A percentile compares a stretch with the other conserved stretches of the same genome.
phyloP scores from a whole-genome alignment of 108 stramenopile genomes.

The Schizochytrium sp. region DNA sequence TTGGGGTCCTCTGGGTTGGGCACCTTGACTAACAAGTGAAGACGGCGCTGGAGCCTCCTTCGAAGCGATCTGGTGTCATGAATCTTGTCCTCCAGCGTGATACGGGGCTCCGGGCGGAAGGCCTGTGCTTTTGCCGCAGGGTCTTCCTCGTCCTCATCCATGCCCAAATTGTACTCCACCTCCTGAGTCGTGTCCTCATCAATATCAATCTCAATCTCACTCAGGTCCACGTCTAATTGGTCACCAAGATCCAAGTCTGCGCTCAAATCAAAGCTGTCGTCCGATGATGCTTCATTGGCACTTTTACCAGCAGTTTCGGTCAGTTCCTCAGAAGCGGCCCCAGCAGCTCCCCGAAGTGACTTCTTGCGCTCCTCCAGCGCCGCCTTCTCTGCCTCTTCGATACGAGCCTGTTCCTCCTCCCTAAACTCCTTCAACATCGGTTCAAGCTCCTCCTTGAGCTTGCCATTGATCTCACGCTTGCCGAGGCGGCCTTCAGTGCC shows the following conservation, averaged over 20 bases:
- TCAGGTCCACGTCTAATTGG: not conserved
- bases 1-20: not conserved
- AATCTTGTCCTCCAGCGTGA: constrained; percentile 26
- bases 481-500: constrained; percentile 58
- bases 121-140: not conserved
- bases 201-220: not conserved
- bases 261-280: not conserved
- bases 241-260: not conserved
- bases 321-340: not conserved
- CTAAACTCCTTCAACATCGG: constrained; percentile 16
- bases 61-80: constrained; percentile 15
- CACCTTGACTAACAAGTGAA: constrained; percentile 43
- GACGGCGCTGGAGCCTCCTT: constrained; percentile 57
- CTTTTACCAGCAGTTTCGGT: not conserved
- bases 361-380: not conserved
- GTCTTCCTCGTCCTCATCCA: not conserved
- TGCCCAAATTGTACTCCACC: not conserved
- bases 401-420: not conserved
- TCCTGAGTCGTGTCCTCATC: constrained; percentile 16
- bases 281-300: not conserved
- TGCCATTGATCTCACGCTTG: not conserved
- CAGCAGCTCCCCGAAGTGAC: not conserved
- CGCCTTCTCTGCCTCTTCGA: not conserved
- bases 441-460: constrained; percentile 6
- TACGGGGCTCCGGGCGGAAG: constrained; percentile 44